Evolutionary conservation across 495 filamentous ascomycete genomes (phyloP), one percentile per base, ranked within the genome.

Genomic region (Cladorrhinum samala): DNA sequence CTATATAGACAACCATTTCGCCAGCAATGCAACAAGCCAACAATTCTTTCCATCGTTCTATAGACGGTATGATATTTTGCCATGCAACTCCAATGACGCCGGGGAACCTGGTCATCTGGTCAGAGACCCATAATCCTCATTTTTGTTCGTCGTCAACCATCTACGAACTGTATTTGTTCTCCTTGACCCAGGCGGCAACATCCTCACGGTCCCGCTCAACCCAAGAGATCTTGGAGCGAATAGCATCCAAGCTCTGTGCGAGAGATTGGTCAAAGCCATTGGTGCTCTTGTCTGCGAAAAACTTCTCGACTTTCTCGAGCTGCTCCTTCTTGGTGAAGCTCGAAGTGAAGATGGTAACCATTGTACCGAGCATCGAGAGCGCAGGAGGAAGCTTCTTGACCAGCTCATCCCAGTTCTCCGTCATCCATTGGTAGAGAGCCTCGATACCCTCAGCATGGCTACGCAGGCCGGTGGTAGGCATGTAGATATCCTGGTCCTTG

Each of bases 401-500:
- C 25, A 97, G 71, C 18, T 76, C 73, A 9, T 87, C 85, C 90
- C 91, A 98, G 75, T 96, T 92, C 50, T 82, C 74, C 64, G 83
- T 87, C 72, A 94, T 76, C 87, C 88, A 97, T 41, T 55, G 62
- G 81, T 86, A 97, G 52, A 96, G 75, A 9, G 85, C 87, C 50
- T 88, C 77, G 44, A 92, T 86, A 61, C 93, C 93, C 42, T 83
- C 79, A 3, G 79, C 70, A 64, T 95, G 88, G 59, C 77, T 82
- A 52, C 93, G 82, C 46, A 98, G 78, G 21, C 86, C 88, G 37
- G 80, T 78, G 21, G 94, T 70, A 2, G 81, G 93, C 64, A 96
- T 83, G 75, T 96, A 97, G 58, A 98, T 84, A 63, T 98, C 93
- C 72, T 98, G 93, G 58, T 85, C 90, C 75, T 95, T 94, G 68